Evolutionary conservation across 192 early-diverging fungal species (phyloP), one percentile per base, ranked within the genome.

Genomic region (Pilaira anomala): DNA sequence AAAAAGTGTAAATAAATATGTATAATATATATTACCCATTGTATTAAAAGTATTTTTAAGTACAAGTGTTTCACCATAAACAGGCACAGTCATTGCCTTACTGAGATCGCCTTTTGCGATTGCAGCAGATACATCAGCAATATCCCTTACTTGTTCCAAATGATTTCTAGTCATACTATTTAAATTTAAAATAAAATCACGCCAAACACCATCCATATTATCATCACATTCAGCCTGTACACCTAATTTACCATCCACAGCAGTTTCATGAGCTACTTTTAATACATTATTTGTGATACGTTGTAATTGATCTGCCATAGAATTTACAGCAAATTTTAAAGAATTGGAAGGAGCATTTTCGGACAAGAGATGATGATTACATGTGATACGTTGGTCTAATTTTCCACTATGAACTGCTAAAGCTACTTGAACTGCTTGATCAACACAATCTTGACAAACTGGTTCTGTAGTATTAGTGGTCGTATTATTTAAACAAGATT

Each of bases 201-300:
- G 72, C 83, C 83, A 88, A 24, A 72, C 69, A 44, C 86, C 86
- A 3, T 69, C 40, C 39, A 67, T 62, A 25, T 62, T 39, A 18
- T 36, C 39, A 44, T 48, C 46, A 16, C 77, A 70, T 12, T 72
- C 69, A 11, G 77, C 73, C 28, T 91, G 87, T 0, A 85, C 85
- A 48, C 89, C 91, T 3, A 93, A 77, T 39, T 84, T 82, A 3
- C 91, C 89, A 68, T 90, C 83, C 28, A 83, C 78, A 13, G 83
- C 88, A 11, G 85, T 83, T 56, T 90, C 84, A 13, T 79, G 80
- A 24, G 87, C 83, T 6, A 91, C 85, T 60, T 83, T 74, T 30
- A 83, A 84, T 7, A 89, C 80, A 56, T 86, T 80, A 5, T 75
- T 63, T 16, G 78, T 78, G 30, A 88, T 73, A 14, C 71, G 74